Evolutionary conservation across 176 grass and related monocot species (phyloP).

Genomic region (Aegilops tauschii): DNA sequence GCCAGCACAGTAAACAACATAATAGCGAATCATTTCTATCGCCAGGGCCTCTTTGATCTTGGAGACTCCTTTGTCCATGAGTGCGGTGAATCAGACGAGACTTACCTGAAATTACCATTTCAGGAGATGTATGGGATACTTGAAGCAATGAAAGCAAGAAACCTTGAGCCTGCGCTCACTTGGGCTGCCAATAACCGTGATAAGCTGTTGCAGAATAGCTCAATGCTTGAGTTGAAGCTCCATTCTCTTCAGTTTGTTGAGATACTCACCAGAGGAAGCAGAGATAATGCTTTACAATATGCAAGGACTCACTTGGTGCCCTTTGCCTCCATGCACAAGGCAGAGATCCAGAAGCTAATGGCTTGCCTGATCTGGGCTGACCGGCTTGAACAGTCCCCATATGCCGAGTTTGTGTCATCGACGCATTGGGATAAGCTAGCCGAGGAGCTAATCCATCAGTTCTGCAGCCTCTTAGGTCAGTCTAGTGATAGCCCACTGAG

Average conservation of each 20-base stretch:
- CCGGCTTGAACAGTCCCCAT: constrained; percentile 75
- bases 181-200: constrained; percentile 74
- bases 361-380: constrained; percentile 68
- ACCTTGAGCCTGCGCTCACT: constrained; percentile 69
- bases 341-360: constrained; percentile 69
- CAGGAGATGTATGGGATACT: constrained; percentile 83
- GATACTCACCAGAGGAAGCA: constrained; percentile 61
- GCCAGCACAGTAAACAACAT: constrained; percentile 59
- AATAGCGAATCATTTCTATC: constrained; percentile 81
- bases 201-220: constrained; percentile 53
- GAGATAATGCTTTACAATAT: constrained; percentile 55
- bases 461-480: constrained; percentile 70
- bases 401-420: constrained; percentile 58
- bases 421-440: constrained; percentile 66
- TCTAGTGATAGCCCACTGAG: constrained; percentile 58
- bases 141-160: constrained; percentile 65
- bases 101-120: constrained; percentile 63
- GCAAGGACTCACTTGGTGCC: constrained; percentile 53
- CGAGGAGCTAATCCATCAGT: constrained; percentile 70
- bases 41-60: constrained; percentile 76
- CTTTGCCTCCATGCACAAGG: constrained; percentile 47
- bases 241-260: constrained; percentile 81
- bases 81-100: constrained; percentile 42
- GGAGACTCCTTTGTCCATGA: constrained; percentile 63
- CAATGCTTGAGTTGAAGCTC: constrained; percentile 82